Conservation (phyloP, 2,329 filamentous ascomycete genomes). For the Orbilia quercus region DNA sequence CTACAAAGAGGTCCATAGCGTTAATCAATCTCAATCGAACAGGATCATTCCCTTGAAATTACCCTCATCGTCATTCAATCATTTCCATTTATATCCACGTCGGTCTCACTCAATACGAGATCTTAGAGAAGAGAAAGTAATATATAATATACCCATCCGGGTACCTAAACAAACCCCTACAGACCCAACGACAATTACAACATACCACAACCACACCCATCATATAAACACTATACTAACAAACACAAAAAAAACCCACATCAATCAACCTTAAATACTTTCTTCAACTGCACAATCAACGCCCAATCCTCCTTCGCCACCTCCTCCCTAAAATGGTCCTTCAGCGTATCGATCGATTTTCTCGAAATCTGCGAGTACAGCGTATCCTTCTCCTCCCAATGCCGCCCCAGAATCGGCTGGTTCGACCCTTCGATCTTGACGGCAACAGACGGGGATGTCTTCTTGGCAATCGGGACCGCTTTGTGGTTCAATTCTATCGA, state of each 20-base stretch:
- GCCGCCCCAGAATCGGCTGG: slow-evolving; percentile 93
- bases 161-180: not conserved
- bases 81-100: too few relatives aligned
- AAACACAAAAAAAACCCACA: slow-evolving; percentile 10
- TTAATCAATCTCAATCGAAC: too few relatives aligned
- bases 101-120: too few relatives aligned
- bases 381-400: slow-evolving; percentile 88
- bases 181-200: too few relatives aligned
- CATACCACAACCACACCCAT: too few relatives aligned
- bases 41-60: too few relatives aligned
- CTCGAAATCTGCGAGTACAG: slow-evolving; percentile 90
- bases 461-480: slow-evolving; percentile 89
- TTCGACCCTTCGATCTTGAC: slow-evolving; percentile 95
- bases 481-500: slow-evolving; percentile 99
- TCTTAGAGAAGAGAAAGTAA: not conserved
- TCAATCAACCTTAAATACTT: slow-evolving; percentile 85
- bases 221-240: too few relatives aligned
- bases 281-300: slow-evolving; percentile 94
- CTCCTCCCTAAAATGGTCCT: slow-evolving; percentile 91
- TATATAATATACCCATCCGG: too few relatives aligned
- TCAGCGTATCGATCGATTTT: slow-evolving; percentile 90
- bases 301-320: slow-evolving; percentile 93
- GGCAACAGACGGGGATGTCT: slow-evolving; percentile 95
- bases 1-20: too few relatives aligned
- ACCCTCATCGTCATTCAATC: too few relatives aligned